Percentiles rank a stretch among this genome's conserved stretches.
These are phyloP conservation scores for Pseudoscleropodium purum DNA, from an alignment of 225 moss, liverwort and hornwort species.

Conservation along the genomic window DNA sequence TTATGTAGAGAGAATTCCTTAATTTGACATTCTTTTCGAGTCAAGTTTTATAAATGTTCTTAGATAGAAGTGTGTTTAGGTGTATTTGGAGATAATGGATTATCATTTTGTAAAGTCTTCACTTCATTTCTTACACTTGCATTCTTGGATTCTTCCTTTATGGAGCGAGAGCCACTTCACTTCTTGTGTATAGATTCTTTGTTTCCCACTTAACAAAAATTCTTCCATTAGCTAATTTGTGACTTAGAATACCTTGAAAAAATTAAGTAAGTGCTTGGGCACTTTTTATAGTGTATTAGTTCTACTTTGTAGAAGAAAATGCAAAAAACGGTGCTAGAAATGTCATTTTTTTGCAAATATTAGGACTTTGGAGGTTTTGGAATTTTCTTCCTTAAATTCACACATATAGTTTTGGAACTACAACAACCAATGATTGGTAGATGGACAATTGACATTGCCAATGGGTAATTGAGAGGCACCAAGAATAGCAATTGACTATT, in stretches of 20 bases:
- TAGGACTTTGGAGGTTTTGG: accelerated
- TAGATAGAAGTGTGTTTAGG: accelerated
- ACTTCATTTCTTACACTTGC: not conserved
- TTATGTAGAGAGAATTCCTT: not conserved
- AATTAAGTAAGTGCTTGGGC: not conserved
- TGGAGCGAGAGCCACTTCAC: accelerated
- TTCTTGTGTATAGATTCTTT: not conserved
- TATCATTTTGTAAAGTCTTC: not conserved
- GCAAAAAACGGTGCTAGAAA: not conserved
- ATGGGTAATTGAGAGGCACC: accelerated
- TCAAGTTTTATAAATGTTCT: not conserved
- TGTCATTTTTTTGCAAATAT: not conserved
- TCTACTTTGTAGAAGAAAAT: not conserved
- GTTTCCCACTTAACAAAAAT: not conserved
- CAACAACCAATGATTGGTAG: accelerated
- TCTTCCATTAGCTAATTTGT: not conserved
- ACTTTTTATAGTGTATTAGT: not conserved
- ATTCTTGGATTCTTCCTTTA: not conserved
- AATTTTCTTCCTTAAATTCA: not conserved
- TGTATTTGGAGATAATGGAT: not conserved
- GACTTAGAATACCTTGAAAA: not conserved
- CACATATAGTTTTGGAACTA: no score
- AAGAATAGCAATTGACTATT: not conserved
- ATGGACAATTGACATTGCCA: accelerated
- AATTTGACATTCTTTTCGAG: not conserved